Evolutionary conservation across 176 grass and related monocot genomes (phyloP), one percentile per base, ranked within the genome.

Genomic region (Zoysia pacifica): DNA sequence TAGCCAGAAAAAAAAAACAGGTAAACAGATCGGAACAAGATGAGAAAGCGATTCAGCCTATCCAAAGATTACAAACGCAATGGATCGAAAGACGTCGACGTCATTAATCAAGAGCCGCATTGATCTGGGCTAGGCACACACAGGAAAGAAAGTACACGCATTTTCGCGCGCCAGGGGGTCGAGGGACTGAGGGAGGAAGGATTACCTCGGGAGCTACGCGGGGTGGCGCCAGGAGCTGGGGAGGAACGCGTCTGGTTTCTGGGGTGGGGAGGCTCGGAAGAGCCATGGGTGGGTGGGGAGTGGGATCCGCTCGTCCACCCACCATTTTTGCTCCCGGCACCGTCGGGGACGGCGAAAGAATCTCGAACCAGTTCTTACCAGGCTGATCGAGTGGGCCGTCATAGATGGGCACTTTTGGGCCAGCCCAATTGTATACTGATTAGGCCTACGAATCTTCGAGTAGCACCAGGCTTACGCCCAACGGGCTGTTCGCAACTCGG

Each of bases 181-280:
- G 39, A 44, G 4, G 9, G 40, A 4, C 20, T 13, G 20, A 28
- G 28, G 28, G 28, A 28, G 28, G 28, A 28, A 7, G 48, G 53
- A 43, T 79, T 54, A 79, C 76, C 62, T 79, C 18, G 48, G 48
- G 15, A 41, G 75, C 38, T n/a, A n/a, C 39, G 72, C 3, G 16
- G 4, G 52, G 9, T 16, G 38, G 15, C 7, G 64, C 37, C 51
- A 18, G 61, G 46, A 4, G 61, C 51, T 18, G 61, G 46, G 2
- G 61, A 69, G 39, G 49, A 35, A 38, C 16, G 76, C 64, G 38
- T 4, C 18, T 67, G 65, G n/a, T 6, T 59, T 59, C n/a, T 59
- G 56, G n/a, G 56, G n/a, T 19, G 18, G 39, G 52, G 42, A 58
- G 65, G 39, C 9, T 28, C n/a, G 19, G 53, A 28, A 28, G 28